Evolutionary conservation across 352 stramenopile species (phyloP), one percentile per base, ranked within the genome.

Genomic region (Phytophthora constricta): DNA sequence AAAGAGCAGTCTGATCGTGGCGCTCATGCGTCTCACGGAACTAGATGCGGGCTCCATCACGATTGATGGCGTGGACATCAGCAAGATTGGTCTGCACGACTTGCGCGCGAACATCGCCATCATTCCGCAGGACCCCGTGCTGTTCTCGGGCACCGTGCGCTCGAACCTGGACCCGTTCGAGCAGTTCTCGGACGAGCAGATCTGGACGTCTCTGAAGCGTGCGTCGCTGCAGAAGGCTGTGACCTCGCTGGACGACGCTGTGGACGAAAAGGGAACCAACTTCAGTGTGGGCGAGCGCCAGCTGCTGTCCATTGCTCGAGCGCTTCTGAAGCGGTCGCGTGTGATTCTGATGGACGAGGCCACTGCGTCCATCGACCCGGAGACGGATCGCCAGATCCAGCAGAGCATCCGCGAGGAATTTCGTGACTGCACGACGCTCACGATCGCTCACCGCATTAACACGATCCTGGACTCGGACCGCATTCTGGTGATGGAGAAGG

Each of bases 301-400:
- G 74, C 65, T 99, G 22, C 65, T 99, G n/a, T 98, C 93, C 59
- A 89, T 99, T 48, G 97, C 91, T 27, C 79, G 97, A 34, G 96
- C 97, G 14, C 75, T 99, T 45, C 73, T 99, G 11, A 84, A 87
- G 33, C 84, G 96, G 16, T 95, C 91, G 48, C 61, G 67, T 22
- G 95, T 99, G 46, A 85, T 99, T 28, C 67, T 99, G 5, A 97
- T 99, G 84, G 98, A 99, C 65, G 98, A 99, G 77, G 97, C 97
- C 1, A 99, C 97, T 4, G 90, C 90, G 22, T 93, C 86, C 22
- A 94, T 96, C 48, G 90, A 97, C 58, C 72, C 74, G 9, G 83
- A 93, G 58, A 95, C 84, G 11, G 93, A 98, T 76, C 74, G 81
- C 28, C 86, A 92, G 54, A 97, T 97, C 66, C 87, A 94, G 72